Conservation (phyloP, 2,329 filamentous ascomycete species). For the Hypomyces rosellus region DNA sequence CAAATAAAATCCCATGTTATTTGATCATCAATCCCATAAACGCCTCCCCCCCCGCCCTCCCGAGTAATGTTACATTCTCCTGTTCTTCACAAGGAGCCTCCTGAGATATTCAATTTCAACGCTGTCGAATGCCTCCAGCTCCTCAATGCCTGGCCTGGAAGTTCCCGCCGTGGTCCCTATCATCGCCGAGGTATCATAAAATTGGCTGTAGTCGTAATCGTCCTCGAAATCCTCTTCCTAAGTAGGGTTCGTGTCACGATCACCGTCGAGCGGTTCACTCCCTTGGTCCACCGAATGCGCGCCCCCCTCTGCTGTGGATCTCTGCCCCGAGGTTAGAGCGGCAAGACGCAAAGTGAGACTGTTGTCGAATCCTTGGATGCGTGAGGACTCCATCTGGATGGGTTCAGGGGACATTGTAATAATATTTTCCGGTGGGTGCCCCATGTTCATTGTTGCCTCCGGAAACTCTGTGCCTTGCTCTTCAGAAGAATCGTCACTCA, state of each 20-base stretch:
- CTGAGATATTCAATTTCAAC: slow-evolving; percentile 23
- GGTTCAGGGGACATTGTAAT: slow-evolving; percentile 27
- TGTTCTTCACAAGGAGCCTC: slow-evolving; percentile 18
- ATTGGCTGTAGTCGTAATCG: neutral
- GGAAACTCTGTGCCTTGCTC: slow-evolving; percentile 22
- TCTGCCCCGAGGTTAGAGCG: neutral
- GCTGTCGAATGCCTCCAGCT: slow-evolving; percentile 23
- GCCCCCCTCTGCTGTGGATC: neutral
- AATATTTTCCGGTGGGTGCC: slow-evolving; percentile 24
- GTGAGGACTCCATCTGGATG: slow-evolving; percentile 18
- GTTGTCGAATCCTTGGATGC: slow-evolving; percentile 14
- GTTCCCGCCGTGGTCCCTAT: slow-evolving; percentile 1
- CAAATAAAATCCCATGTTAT: neutral
- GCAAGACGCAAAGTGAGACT: neutral
- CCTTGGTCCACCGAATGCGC: neutral
- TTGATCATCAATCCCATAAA: neutral
- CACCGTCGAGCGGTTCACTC: neutral
- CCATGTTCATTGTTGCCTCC: slow-evolving; percentile 21
- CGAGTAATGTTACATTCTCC: neutral
- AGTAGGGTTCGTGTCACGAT: slow-evolving; percentile 2
- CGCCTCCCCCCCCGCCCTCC: neutral
- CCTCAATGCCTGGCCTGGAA: slow-evolving; percentile 12
- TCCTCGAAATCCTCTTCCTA: slow-evolving; percentile 7
- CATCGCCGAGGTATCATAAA: slow-evolving; percentile 5
- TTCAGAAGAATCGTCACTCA: slow-evolving; percentile 41